phyloP scores from a whole-genome alignment of 1,139 yeast genomes.

The Yamadazyma atlantica region DNA sequence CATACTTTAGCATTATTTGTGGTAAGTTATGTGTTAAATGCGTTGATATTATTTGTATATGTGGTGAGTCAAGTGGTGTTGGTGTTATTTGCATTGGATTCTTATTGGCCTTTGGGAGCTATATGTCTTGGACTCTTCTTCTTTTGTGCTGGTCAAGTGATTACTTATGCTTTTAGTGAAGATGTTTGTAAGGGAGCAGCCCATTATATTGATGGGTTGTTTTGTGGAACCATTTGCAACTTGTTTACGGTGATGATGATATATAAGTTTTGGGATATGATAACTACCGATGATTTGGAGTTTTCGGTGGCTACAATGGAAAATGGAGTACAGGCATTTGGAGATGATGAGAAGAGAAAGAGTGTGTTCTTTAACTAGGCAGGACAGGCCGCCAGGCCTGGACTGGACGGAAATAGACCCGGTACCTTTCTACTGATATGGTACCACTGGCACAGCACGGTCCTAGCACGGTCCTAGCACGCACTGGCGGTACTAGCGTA shows the following conservation, averaged over 20 bases:
- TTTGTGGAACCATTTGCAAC: constrained; percentile 80
- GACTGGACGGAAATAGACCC: too few species aligned
- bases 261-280: constrained; percentile 94
- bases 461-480: too few species aligned
- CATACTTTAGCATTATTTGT: constrained; percentile 67
- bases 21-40: constrained; percentile 70
- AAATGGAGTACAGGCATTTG: constrained; percentile 36
- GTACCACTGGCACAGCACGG: too few species aligned
- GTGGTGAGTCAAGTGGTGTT: constrained; percentile 69
- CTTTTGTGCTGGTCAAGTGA: constrained; percentile 77
- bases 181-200: constrained; percentile 67
- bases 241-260: constrained; percentile 89
- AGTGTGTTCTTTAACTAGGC: constrained; percentile 27
- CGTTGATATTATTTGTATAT: constrained; percentile 60
- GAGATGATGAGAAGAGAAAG: constrained; percentile 31
- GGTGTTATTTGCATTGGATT: constrained; percentile 65
- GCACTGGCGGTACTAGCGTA: too few species aligned
- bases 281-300: constrained; percentile 93
- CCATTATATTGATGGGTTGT: constrained; percentile 88
- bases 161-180: constrained; percentile 66
- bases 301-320: constrained; percentile 66
- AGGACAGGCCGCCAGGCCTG: too few species aligned
- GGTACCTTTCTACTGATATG: too few species aligned
- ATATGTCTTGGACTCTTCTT: constrained; percentile 66
- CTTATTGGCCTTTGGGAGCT: constrained; percentile 89